Percentiles rank a stretch among this genome's conserved stretches.
Conservation (phyloP, 257 asterid genomes). For the Schizonepeta tenuifolia region DNA sequence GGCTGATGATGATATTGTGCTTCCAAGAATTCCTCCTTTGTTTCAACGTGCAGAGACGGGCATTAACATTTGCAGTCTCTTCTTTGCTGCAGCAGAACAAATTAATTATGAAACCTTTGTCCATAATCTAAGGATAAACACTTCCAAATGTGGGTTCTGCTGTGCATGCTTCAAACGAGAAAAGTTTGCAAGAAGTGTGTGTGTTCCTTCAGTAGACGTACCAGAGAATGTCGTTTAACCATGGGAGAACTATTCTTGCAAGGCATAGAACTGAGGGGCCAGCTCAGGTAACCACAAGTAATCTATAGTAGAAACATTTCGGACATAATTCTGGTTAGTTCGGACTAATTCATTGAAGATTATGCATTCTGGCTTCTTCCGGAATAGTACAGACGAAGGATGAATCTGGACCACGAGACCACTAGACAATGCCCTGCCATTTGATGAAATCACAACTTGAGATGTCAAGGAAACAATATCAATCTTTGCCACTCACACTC, state of each 20-base stretch:
- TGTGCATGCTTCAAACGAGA: too few relatives aligned
- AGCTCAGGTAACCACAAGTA: conserved; percentile 88
- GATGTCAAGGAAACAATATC: not conserved
- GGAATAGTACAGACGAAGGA: conserved; percentile 84
- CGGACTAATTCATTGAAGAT: conserved; percentile 76
- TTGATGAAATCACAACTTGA: conserved; percentile 22
- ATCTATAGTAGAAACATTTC: conserved; percentile 79
- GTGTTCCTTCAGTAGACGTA: conserved; percentile 23
- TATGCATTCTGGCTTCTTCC: conserved; percentile 85
- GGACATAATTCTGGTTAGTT: conserved; percentile 74
- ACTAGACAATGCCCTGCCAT: conserved; percentile 80
- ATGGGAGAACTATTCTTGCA: conserved; percentile 45
- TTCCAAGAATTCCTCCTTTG: not conserved
- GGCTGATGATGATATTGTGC: conserved; percentile 2
- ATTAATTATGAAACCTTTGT: not conserved
- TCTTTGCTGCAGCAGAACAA: conserved; percentile 25
- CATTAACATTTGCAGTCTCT: conserved; percentile 4
- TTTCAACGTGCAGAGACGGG: conserved; percentile 14
- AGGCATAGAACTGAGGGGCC: conserved; percentile 78
- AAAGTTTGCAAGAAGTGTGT: not conserved
- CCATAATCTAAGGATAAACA: not conserved
- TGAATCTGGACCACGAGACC: conserved; percentile 87
- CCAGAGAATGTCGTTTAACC: conserved; percentile 17
- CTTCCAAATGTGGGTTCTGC: too few relatives aligned
- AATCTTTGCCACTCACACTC: not conserved